Percentiles rank a stretch among this genome's conserved stretches.
phyloP scores from a whole-genome alignment of 345 rosid genomes.

The Populus simonii region DNA sequence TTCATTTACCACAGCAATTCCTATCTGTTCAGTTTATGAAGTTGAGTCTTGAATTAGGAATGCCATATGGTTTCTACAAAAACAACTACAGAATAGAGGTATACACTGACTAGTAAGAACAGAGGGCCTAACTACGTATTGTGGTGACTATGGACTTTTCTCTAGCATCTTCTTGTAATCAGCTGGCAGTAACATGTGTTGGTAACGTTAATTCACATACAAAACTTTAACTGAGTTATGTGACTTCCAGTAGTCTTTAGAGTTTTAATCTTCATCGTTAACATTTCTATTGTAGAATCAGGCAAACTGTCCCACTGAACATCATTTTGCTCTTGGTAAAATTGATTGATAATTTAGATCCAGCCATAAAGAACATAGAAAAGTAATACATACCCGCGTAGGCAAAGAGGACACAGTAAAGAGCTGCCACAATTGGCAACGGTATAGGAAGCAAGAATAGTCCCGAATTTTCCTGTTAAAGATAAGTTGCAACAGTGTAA shows the following conservation, averaged over 20 bases:
- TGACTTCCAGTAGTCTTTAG: background rate
- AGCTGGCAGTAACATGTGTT: background rate
- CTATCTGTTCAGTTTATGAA: background rate
- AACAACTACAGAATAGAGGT: too few species aligned
- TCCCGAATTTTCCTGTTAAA: slow-evolving; percentile 83
- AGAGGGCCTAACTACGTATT: too few species aligned
- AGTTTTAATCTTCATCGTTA: background rate
- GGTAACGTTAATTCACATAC: background rate
- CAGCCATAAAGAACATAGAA: background rate
- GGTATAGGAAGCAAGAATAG: slow-evolving; percentile 91
- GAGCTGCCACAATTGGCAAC: slow-evolving; percentile 72
- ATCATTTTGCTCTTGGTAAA: background rate
- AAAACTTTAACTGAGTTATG: background rate
- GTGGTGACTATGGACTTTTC: too few species aligned
- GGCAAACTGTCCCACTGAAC: background rate
- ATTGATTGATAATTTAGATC: background rate
- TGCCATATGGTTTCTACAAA: background rate
- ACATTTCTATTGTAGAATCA: background rate
- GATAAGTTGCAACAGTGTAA: background rate
- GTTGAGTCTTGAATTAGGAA: background rate
- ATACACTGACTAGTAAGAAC: too few species aligned
- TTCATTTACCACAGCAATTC: background rate
- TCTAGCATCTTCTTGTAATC: too few species aligned
- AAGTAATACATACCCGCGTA: slow-evolving; percentile 67
- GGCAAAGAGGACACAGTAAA: slow-evolving; percentile 77